phyloP scores from a whole-genome alignment of 2,329 filamentous ascomycete species.

The Allantophomopsis lycopodina region DNA sequence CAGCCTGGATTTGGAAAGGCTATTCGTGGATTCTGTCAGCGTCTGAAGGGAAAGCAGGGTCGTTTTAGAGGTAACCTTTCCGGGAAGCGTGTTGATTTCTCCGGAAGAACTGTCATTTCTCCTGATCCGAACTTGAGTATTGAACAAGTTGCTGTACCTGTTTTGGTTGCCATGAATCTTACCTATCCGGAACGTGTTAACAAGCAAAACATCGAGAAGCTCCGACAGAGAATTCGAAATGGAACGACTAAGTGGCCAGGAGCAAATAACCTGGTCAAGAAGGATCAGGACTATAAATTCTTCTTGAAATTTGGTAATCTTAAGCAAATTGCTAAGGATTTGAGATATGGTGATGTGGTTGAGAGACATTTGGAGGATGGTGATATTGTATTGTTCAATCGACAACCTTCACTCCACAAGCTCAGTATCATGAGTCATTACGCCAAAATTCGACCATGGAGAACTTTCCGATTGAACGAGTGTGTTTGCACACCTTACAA shows the following conservation, averaged over 20 bases:
- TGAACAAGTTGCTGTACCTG: constrained; percentile 84
- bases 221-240: constrained; percentile 60
- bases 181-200: constrained; percentile 89
- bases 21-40: constrained; percentile 87
- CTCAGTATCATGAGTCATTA: constrained; percentile 96
- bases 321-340: constrained; percentile 55
- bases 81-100: constrained; percentile 97
- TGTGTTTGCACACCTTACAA: constrained; percentile 98
- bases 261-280: constrained; percentile 69
- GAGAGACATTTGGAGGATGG: constrained; percentile 91
- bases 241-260: constrained; percentile 75
- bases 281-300: constrained; percentile 53
- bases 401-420: constrained; percentile 94
- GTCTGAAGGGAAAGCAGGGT: constrained; percentile 92
- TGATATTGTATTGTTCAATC: constrained; percentile 94
- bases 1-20: constrained; percentile 78
- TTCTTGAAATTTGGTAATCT: constrained; percentile 65
- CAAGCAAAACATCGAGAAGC: constrained; percentile 71
- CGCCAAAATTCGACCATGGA: constrained; percentile 85
- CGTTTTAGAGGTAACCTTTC: constrained; percentile 94
- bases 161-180: constrained; percentile 87
- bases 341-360: constrained; percentile 76
- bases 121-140: constrained; percentile 91
- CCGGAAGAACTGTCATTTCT: constrained; percentile 91
- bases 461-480: constrained; percentile 93